phyloP scores from a whole-genome alignment of 306 rosid genomes.

The Quercus ilex region DNA sequence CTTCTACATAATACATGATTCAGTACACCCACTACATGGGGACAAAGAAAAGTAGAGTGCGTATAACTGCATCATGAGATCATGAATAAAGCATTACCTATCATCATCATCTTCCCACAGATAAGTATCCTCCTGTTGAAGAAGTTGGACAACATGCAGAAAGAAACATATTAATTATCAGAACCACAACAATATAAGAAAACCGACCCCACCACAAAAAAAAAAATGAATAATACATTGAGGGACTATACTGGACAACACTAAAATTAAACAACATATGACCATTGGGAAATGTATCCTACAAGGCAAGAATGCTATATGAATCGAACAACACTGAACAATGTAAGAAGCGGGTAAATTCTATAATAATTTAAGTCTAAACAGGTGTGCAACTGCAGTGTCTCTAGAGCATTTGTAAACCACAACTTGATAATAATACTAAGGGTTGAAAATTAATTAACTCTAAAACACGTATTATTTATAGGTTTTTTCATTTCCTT shows the following conservation, averaged over 20 bases:
- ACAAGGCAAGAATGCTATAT: not conserved
- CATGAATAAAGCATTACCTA: conserved; percentile 47
- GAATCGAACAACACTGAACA: not conserved
- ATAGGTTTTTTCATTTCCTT: too few species aligned
- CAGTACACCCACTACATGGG: not conserved
- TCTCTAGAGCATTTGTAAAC: not conserved
- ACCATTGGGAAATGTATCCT: not conserved
- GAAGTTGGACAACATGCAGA: conserved; percentile 16
- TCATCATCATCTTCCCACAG: conserved; percentile 98
- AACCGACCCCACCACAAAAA: not conserved
- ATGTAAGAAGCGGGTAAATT: not conserved
- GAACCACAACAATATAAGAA: not conserved
- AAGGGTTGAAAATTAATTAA: too few species aligned
- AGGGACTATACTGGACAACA: not conserved
- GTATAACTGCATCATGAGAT: not conserved
- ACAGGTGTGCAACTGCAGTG: not conserved
- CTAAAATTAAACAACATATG: not conserved
- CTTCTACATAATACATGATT: not conserved
- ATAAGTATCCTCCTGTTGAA: conserved; percentile 86
- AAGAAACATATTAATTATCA: conserved; percentile 20
- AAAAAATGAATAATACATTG: not conserved
- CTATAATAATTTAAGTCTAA: not conserved
- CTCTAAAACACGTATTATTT: too few species aligned
- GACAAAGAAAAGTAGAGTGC: not conserved
- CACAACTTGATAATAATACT: not conserved